Base-by-base conservation (phyloP, 2,329 filamentous ascomycete species). In the Colletotrichum cuscutae region DNA sequence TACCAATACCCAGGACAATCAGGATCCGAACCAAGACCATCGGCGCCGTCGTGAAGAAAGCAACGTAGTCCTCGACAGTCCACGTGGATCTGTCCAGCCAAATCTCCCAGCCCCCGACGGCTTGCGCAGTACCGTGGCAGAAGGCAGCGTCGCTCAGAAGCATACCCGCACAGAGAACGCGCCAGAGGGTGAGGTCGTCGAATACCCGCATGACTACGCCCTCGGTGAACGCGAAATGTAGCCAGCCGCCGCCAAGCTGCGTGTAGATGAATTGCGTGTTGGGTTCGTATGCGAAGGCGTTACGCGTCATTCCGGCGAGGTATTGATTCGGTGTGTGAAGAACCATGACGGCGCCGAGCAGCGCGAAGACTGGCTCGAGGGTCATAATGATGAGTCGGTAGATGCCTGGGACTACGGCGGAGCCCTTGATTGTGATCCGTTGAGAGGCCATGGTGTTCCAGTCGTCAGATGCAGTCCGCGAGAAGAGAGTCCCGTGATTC, bases 201-300 rank as follows among this genome's bases (percentile, higher is more conserved):
- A 76, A 79, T 35, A 77, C 37, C 4, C 80, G 78, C 75, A 84
- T 75, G 22, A 84, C 77, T 15, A 84, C 77, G 46, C 78, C 81
- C 74, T 81, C 79, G 75, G 79, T 77, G 75, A 83, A 82, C 65
- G 82, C 82, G 69, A 84, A 82, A 74, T 79, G 77, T 19, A 83
- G 76, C 80, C 80, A 82, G 8, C 69, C 75, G 56, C 80, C 78
- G 49, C 74, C 79, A 26, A 82, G 71, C 67, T 80, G 76, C 5
- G 79, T 81, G 76, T 79, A 81, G 53, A 81, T 75, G 69, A 80
- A 81, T 3, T 76, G 74, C 26, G 78, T 77, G 57, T 68, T 71
- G 7, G 70, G 19, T 11, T 65, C 46, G 71, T 77, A 77, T 64
- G 68, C 13, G 24, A 65, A 54, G 12, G 73, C 15, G 57, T 76